Percentiles rank a stretch among this genome's conserved stretches.
phyloP scores from a whole-genome alignment of 495 filamentous ascomycete species.

The Neurospora sp. region DNA sequence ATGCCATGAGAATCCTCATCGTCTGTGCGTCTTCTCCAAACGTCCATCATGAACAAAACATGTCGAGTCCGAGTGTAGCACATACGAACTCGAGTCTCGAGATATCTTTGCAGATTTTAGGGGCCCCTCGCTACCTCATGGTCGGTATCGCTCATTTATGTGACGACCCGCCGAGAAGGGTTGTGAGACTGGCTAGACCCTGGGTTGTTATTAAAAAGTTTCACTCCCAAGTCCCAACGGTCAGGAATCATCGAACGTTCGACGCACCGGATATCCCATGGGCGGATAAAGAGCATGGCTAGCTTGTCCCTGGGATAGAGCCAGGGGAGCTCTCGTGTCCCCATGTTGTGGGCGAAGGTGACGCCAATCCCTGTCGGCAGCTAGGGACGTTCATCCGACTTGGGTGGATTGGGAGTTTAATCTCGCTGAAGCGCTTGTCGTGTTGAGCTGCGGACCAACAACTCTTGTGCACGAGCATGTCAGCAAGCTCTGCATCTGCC shows the following conservation, averaged over 20 bases:
- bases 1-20: background rate
- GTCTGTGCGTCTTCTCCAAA: background rate
- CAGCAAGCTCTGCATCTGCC: background rate
- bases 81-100: background rate
- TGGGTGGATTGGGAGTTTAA: background rate
- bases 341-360: background rate
- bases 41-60: background rate
- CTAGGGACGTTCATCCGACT: background rate
- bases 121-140: background rate
- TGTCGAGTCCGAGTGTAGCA: background rate
- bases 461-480: background rate
- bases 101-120: background rate
- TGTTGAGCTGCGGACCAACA: background rate
- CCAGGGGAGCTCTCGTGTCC: background rate
- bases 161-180: background rate
- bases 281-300: background rate
- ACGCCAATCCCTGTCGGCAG: background rate
- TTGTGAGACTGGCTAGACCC: background rate
- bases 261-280: background rate
- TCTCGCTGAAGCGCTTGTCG: background rate
- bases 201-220: background rate
- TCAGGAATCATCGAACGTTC: background rate
- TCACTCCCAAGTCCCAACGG: background rate
- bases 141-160: background rate
- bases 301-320: background rate